A percentile compares a stretch with the other conserved stretches of the same genome.
Conservation (phyloP, 768 basidiomycete genomes). For the Glaciozyma martinii region DNA sequence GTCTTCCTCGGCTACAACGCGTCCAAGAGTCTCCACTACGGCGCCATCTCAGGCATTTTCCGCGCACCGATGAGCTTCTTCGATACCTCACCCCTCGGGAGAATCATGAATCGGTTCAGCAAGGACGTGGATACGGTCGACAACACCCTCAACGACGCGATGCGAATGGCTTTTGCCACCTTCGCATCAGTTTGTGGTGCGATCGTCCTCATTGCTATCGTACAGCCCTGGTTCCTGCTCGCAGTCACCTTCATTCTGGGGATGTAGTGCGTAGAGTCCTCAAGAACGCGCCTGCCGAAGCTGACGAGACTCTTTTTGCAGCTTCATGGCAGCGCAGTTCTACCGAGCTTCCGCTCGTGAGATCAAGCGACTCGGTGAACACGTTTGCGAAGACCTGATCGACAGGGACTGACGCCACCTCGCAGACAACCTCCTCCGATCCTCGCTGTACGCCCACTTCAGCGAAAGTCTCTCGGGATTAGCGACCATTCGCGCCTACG, state of each 20-base stretch:
- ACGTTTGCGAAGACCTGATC: background rate
- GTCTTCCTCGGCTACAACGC: slow-evolving; percentile 68
- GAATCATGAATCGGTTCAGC: slow-evolving; percentile 30
- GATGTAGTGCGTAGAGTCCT: slow-evolving; percentile 61
- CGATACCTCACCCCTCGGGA: slow-evolving; percentile 50
- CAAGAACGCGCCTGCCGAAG: background rate
- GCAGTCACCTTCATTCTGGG: slow-evolving; percentile 44
- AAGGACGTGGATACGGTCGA: slow-evolving; percentile 1
- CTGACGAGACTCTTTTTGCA: background rate
- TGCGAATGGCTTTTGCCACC: slow-evolving; percentile 64
- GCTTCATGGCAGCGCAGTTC: slow-evolving; percentile 60
- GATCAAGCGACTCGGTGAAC: slow-evolving; percentile 65
- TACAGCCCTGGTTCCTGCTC: slow-evolving; percentile 21
- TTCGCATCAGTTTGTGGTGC: slow-evolving; percentile 42
- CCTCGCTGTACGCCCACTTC: slow-evolving; percentile 82
- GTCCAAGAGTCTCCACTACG: slow-evolving; percentile 58
- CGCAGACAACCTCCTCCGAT: slow-evolving; percentile 71
- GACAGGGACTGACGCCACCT: background rate
- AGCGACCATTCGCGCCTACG: slow-evolving; percentile 73
- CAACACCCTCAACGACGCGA: slow-evolving; percentile 35
- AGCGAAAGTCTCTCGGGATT: slow-evolving; percentile 61
- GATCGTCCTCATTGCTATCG: slow-evolving; percentile 28
- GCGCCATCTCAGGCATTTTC: slow-evolving; percentile 60
- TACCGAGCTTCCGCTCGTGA: slow-evolving; percentile 80
- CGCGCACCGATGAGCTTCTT: slow-evolving; percentile 84